These are phyloP conservation scores for Aspergillus affinis DNA, from an alignment of 495 filamentous ascomycete species.

Conservation along the genomic window DNA sequence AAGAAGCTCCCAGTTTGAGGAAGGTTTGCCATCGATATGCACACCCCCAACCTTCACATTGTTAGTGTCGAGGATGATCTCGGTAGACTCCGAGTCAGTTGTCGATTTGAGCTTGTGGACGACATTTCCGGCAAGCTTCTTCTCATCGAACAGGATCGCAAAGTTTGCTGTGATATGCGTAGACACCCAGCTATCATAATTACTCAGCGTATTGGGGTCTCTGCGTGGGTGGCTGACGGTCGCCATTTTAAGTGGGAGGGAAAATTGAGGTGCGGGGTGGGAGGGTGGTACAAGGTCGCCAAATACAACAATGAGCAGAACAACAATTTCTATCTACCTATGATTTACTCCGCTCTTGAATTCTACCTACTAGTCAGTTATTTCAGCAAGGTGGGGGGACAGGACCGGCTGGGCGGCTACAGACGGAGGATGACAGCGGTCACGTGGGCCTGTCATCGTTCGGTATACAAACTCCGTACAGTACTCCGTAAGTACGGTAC, in stretches of 20 bases:
- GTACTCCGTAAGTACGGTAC: too few relatives aligned
- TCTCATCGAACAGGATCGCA: constrained; percentile 75
- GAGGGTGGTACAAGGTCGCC: background rate
- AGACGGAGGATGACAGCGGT: too few relatives aligned
- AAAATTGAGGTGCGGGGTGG: constrained; percentile 10
- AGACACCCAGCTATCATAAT: constrained; percentile 82
- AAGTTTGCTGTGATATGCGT: constrained; percentile 77
- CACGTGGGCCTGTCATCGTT: too few relatives aligned
- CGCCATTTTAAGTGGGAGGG: constrained; percentile 32
- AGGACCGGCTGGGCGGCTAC: background rate
- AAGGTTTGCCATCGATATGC: constrained; percentile 56
- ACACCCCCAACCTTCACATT: constrained; percentile 69
- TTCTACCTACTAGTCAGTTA: background rate
- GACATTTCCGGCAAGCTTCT: constrained; percentile 72
- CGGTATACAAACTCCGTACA: too few relatives aligned
- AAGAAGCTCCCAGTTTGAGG: constrained; percentile 66
- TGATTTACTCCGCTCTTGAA: too few relatives aligned
- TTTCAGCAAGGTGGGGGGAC: background rate
- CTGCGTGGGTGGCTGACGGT: constrained; percentile 56
- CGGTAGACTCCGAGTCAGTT: constrained; percentile 64
- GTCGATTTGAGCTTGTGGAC: constrained; percentile 69
- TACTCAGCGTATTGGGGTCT: constrained; percentile 90
- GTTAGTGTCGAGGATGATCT: constrained; percentile 87
- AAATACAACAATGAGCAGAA: background rate
- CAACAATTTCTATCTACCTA: too few relatives aligned